Percentiles rank a stretch among this genome's conserved stretches.
phyloP scores from a whole-genome alignment of 148 eudicot genomes.

The Fagopyrum esculentum region DNA sequence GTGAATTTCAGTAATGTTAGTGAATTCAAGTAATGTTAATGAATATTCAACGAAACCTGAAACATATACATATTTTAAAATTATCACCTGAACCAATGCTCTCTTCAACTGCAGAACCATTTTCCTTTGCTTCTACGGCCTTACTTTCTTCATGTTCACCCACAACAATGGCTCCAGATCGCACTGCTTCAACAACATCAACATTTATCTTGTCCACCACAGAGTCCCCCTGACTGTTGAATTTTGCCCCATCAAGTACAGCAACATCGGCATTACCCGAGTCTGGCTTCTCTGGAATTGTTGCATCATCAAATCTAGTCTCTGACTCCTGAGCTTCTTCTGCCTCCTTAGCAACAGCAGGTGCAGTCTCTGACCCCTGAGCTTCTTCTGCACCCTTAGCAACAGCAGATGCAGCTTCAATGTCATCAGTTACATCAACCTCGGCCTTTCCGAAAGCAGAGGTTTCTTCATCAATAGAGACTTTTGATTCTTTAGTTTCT shows the following conservation, averaged over 20 bases:
- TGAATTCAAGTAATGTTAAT: not conserved
- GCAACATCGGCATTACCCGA: slow-evolving; percentile 8
- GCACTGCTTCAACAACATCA: slow-evolving; percentile 25
- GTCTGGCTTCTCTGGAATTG: slow-evolving; percentile 16
- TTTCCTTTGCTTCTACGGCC: slow-evolving; percentile 4
- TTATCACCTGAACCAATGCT: not conserved
- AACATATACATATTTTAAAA: no score
- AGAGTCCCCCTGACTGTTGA: slow-evolving; percentile 32
- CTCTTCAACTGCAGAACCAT: not conserved
- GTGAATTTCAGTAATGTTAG: not conserved
- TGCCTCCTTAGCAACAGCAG: slow-evolving; percentile 21
- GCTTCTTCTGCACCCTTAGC: slow-evolving; percentile 19
- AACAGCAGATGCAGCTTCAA: slow-evolving; percentile 18
- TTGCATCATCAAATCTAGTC: slow-evolving; percentile 6
- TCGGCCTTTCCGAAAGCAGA: not conserved
- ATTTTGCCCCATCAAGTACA: slow-evolving; percentile 23
- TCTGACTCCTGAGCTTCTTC: slow-evolving; percentile 17
- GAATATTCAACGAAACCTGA: not conserved
- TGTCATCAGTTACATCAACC: not conserved
- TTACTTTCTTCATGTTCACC: slow-evolving; percentile 10
- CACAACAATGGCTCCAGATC: slow-evolving; percentile 36
- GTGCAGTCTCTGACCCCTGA: slow-evolving; percentile 13
- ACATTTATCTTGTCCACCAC: slow-evolving; percentile 35
- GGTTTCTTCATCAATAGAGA: slow-evolving; percentile 6
- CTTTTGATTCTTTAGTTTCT: not conserved